phyloP scores from a whole-genome alignment of 2,329 filamentous ascomycete species.

The Xylariaceae sp. region DNA sequence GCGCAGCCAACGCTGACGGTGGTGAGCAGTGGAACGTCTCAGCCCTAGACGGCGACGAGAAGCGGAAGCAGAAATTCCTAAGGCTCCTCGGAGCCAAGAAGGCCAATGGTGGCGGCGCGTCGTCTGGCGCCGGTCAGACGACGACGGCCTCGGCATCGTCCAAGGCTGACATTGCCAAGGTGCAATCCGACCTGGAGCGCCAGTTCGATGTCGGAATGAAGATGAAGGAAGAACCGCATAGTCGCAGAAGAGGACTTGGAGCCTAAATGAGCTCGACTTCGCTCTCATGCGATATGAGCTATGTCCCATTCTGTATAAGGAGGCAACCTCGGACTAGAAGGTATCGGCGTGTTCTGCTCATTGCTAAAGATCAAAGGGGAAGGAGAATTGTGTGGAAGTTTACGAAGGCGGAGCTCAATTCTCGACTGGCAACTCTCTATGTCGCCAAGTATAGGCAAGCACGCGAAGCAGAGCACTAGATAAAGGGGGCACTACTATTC shows the following conservation, averaged over 20 bases:
- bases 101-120: conserved; percentile 28
- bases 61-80: conserved; percentile 52
- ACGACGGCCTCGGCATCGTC: conserved; percentile 13
- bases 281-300: too few relatives aligned
- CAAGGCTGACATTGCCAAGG: conserved; percentile 23
- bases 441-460: too few relatives aligned
- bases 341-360: too few relatives aligned
- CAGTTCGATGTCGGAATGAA: conserved; percentile 53
- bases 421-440: too few relatives aligned
- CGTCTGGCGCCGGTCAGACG: conserved; percentile 10
- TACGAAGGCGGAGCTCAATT: too few relatives aligned
- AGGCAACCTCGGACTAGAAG: too few relatives aligned
- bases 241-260: conserved; percentile 48
- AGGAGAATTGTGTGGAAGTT: too few relatives aligned
- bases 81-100: conserved; percentile 50
- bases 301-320: too few relatives aligned
- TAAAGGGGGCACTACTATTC: too few relatives aligned
- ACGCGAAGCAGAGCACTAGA: too few relatives aligned
- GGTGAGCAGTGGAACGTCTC: conserved; percentile 49
- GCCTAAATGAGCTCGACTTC: conserved; percentile 30
- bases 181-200: conserved; percentile 48
- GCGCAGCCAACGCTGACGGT: conserved; percentile 19
- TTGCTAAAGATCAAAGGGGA: too few relatives aligned
- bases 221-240: conserved; percentile 48
- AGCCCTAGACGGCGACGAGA: conserved; percentile 44